Evolutionary conservation across 2,329 filamentous ascomycete genomes (phyloP).

Genomic region (Stagonosporopsis rhizophila): DNA sequence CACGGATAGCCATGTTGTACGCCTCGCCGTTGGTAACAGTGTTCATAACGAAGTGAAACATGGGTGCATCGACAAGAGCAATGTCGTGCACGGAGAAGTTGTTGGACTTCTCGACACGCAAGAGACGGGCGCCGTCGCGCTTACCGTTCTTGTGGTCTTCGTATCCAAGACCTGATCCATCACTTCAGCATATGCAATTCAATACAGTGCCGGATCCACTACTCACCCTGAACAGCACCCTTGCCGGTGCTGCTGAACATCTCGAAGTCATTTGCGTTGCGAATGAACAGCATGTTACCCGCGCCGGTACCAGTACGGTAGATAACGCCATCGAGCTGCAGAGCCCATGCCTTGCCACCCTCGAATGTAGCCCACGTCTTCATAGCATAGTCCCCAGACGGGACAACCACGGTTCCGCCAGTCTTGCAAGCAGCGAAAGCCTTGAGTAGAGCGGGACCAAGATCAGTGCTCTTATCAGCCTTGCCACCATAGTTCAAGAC

Average conservation of each 20-base stretch:
- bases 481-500: conserved; percentile 61
- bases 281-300: conserved; percentile 63
- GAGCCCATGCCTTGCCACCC: conserved; percentile 57
- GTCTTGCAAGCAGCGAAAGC: conserved; percentile 60
- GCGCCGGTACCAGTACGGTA: conserved; percentile 58
- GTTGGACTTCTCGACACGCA: conserved; percentile 55
- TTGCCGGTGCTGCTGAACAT: conserved; percentile 60
- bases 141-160: conserved; percentile 55
- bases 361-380: conserved; percentile 58
- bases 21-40: conserved; percentile 61
- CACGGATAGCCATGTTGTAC: conserved; percentile 64
- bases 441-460: conserved; percentile 56
- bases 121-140: conserved; percentile 53
- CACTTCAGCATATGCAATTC: not conserved
- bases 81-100: conserved; percentile 61
- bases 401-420: conserved; percentile 60
- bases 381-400: conserved; percentile 59
- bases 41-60: conserved; percentile 60
- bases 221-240: conserved; percentile 58
- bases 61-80: conserved; percentile 57
- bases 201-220: not conserved
- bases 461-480: conserved; percentile 60
- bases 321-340: conserved; percentile 62
- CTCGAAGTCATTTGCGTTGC: conserved; percentile 61
- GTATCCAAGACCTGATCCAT: conserved; percentile 49